phyloP scores from a whole-genome alignment of 2,329 filamentous ascomycete genomes.

The Monosporascus sp. region DNA sequence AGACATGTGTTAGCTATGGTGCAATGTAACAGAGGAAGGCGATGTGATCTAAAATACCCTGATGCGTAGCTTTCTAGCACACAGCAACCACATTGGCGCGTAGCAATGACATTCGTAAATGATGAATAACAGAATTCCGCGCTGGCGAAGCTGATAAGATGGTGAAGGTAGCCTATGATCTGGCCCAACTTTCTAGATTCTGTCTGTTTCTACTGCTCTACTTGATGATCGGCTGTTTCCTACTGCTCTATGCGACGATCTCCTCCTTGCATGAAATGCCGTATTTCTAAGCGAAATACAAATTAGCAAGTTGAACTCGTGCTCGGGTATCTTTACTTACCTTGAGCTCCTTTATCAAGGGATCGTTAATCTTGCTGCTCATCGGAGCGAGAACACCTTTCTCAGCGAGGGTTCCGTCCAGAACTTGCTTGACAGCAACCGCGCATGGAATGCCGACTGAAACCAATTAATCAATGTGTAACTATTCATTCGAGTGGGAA shows the following conservation, averaged over 20 bases:
- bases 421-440: slow-evolving; percentile 68
- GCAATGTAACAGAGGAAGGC: too few species aligned
- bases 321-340: slow-evolving; percentile 18
- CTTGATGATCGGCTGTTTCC: neutral
- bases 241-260: slow-evolving; percentile 8
- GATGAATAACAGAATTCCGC: too few species aligned
- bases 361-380: slow-evolving; percentile 61
- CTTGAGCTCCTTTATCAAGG: slow-evolving; percentile 55
- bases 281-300: slow-evolving; percentile 34
- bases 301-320: slow-evolving; percentile 2
- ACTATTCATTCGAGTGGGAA: neutral
- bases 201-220: neutral
- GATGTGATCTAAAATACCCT: too few species aligned
- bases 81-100: too few species aligned
- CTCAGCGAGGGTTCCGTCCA: slow-evolving; percentile 68
- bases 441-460: slow-evolving; percentile 63
- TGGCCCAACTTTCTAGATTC: neutral
- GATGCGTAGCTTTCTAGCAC: too few species aligned
- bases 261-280: slow-evolving; percentile 42
- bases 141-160: too few species aligned
- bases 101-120: too few species aligned
- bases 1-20: too few species aligned
- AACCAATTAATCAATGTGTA: neutral
- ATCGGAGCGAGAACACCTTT: slow-evolving; percentile 78
- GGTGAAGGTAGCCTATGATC: neutral